These are phyloP conservation scores for Gorgonomyces haynaldii DNA, from an alignment of 192 early-diverging fungal species.

Conservation along the genomic window DNA sequence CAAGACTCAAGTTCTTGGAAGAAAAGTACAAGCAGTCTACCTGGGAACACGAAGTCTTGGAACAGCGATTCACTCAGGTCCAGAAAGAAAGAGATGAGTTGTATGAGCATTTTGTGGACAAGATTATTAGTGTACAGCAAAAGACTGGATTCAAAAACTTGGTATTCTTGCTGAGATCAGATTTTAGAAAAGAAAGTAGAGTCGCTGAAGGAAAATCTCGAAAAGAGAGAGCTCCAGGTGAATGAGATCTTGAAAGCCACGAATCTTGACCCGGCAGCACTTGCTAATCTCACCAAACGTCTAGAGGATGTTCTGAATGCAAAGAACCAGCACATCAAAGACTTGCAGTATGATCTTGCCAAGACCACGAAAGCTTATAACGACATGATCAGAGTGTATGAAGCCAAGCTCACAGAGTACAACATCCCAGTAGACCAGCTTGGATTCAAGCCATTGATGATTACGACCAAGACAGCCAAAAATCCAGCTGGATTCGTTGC, in stretches of 20 bases:
- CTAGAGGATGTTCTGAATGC: constrained; percentile 48
- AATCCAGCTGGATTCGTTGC: constrained; percentile 41
- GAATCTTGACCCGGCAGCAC: constrained; percentile 44
- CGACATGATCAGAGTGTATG: constrained; percentile 50
- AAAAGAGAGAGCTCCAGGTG: constrained; percentile 53
- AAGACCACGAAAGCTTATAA: constrained; percentile 58
- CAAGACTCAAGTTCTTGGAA: constrained; percentile 46
- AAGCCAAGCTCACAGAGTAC: constrained; percentile 52
- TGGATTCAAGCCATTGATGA: constrained; percentile 45
- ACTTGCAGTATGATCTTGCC: constrained; percentile 51
- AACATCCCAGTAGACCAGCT: constrained; percentile 48
- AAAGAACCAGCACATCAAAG: constrained; percentile 51
- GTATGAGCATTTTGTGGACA: constrained; percentile 51
- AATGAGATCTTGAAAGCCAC: constrained; percentile 52
- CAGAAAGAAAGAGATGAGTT: constrained; percentile 52
- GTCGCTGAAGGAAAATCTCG: constrained; percentile 35
- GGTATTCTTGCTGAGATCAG: constrained; percentile 19
- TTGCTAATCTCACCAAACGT: constrained; percentile 36
- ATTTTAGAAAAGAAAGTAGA: constrained; percentile 54
- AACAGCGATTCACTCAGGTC: constrained; percentile 50
- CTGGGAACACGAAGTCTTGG: constrained; percentile 56
- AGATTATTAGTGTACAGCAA: constrained; percentile 54
- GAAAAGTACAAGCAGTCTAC: constrained; percentile 45
- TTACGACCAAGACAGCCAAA: constrained; percentile 22
- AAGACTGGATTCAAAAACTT: constrained; percentile 59